These are phyloP conservation scores for Blakeslea trispora DNA, from an alignment of 371 early-diverging fungal genomes.

Conservation along the genomic window DNA sequence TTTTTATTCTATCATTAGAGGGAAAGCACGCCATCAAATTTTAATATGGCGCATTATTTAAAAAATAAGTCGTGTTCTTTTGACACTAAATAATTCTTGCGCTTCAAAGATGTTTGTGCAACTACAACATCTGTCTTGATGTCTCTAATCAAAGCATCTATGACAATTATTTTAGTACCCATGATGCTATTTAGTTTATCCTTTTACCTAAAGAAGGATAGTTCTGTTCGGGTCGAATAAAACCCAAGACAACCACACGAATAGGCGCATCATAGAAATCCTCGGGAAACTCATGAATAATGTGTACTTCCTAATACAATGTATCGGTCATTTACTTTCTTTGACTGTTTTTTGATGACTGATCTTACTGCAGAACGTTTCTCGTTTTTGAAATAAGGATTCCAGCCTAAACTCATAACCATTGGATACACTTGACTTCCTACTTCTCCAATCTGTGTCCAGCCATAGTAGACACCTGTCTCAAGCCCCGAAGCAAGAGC, in stretches of 20 bases:
- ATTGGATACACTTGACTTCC: slow-evolving; percentile 76
- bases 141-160: slow-evolving; percentile 89
- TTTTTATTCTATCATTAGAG: not conserved
- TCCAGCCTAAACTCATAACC: slow-evolving; percentile 99
- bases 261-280: slow-evolving; percentile 93
- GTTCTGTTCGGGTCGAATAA: slow-evolving; percentile 89
- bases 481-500: slow-evolving; percentile 63
- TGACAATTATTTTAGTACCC: not conserved
- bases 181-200: not conserved
- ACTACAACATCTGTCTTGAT: slow-evolving; percentile 89
- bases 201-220: slow-evolving; percentile 79
- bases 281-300: slow-evolving; percentile 80
- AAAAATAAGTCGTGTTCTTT: slow-evolving; percentile 18
- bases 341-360: not conserved
- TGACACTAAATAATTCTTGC: slow-evolving; percentile 30
- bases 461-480: slow-evolving; percentile 95
- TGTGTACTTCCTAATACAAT: slow-evolving; percentile 83
- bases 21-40: not conserved
- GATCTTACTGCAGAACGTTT: slow-evolving; percentile 84
- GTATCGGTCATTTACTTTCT: not conserved
- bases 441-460: slow-evolving; percentile 73
- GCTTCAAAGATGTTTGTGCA: slow-evolving; percentile 68
- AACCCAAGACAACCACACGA: slow-evolving; percentile 83
- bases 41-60: not conserved
- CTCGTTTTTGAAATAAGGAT: slow-evolving; percentile 97